phyloP scores from a whole-genome alignment of 768 basidiomycete genomes.

The Tulasnella sp. region DNA sequence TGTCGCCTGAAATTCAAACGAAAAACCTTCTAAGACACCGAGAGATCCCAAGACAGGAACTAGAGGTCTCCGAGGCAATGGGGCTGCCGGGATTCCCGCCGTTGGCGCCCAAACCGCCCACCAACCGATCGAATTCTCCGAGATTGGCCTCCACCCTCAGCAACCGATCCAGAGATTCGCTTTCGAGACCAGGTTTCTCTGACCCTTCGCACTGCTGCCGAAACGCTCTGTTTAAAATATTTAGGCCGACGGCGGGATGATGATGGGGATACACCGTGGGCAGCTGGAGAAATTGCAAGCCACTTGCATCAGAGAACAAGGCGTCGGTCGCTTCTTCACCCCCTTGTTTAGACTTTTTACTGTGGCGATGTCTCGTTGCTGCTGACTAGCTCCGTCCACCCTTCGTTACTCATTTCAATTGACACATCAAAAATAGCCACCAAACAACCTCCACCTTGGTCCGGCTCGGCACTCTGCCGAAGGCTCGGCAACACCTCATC shows the following conservation, averaged over 20 bases:
- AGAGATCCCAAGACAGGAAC: not conserved
- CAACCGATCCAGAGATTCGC: not conserved
- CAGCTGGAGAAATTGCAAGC: not conserved
- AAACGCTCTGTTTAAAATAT: not conserved
- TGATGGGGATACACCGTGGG: not conserved
- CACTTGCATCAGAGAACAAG: not conserved
- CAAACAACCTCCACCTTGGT: not conserved
- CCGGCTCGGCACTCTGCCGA: not conserved
- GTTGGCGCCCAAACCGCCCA: not conserved
- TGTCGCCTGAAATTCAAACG: not conserved
- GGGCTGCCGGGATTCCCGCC: not conserved
- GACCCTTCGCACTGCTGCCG: not conserved
- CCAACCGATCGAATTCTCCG: not conserved
- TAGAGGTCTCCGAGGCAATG: not conserved
- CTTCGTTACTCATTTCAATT: not conserved
- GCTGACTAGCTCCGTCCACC: not conserved
- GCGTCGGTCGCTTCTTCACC: not conserved
- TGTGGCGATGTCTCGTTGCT: not conserved
- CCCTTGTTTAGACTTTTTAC: not conserved
- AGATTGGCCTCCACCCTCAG: not conserved
- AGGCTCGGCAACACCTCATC: not conserved
- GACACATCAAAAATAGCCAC: conserved; percentile 6
- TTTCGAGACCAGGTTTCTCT: not conserved
- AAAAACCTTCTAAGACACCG: not conserved
- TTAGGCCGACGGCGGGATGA: not conserved